Evolutionary conservation across 805 yeast species (phyloP).

Genomic region (Starmerella sp.): DNA sequence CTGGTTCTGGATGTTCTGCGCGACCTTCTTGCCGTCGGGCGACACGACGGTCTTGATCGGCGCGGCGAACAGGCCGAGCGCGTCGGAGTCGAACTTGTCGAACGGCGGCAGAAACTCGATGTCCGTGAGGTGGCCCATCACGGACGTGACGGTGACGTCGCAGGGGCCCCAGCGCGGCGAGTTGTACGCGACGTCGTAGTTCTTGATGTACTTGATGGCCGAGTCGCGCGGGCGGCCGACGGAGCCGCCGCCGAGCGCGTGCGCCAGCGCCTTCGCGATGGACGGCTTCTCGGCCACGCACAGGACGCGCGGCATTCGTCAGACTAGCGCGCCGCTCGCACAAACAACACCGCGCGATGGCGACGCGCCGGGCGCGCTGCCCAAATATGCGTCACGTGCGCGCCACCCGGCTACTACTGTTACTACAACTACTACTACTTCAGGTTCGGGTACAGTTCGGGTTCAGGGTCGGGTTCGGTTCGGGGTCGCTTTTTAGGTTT

Average conservation of each 20-base stretch:
- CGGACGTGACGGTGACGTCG: constrained; percentile 83
- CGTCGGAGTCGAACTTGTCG: constrained; percentile 56
- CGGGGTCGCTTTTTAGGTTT: too few relatives aligned
- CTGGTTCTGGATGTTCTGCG: constrained; percentile 55
- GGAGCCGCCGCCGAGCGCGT: constrained; percentile 64
- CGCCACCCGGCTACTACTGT: neutral
- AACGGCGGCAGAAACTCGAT: constrained; percentile 53
- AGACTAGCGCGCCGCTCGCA: neutral
- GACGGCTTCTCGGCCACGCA: constrained; percentile 98
- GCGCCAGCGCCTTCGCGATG: constrained; percentile 74
- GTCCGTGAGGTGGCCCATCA: constrained; percentile 69
- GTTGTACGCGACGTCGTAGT: constrained; percentile 62
- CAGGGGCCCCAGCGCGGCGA: constrained; percentile 56
- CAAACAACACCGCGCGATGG: neutral
- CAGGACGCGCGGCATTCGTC: constrained; percentile 35
- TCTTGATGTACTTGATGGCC: constrained; percentile 52
- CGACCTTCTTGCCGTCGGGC: constrained; percentile 39
- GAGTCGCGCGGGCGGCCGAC: constrained; percentile 37
- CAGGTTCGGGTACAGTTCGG: too few relatives aligned
- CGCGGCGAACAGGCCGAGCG: constrained; percentile 59
- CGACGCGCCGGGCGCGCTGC: neutral
- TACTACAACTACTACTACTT: neutral
- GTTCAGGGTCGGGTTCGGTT: too few relatives aligned
- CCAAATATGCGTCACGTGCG: neutral
- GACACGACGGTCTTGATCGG: constrained; percentile 40